Conservation (phyloP, 495 filamentous ascomycete species). For the Penicillium manginii region DNA sequence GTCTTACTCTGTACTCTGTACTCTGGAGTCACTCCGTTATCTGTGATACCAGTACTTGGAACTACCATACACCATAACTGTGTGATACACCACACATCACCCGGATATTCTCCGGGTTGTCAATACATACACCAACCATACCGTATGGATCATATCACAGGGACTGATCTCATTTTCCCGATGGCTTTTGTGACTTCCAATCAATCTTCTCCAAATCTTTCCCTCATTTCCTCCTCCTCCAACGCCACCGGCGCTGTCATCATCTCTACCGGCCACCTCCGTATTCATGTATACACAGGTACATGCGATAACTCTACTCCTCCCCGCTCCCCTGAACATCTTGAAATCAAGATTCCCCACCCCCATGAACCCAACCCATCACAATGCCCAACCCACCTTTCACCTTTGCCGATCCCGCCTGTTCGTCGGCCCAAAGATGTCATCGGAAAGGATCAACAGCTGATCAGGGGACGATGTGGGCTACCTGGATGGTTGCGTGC, state of each 20-base stretch:
- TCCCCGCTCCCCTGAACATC: conserved; percentile 3
- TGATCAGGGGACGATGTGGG: conserved; percentile 28
- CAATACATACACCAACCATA: neutral
- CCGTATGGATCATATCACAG: neutral
- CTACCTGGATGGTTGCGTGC: conserved; percentile 5
- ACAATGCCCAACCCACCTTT: conserved; percentile 6
- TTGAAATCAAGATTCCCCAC: conserved; percentile 5
- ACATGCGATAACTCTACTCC: too few relatives aligned
- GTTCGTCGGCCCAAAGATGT: conserved; percentile 16
- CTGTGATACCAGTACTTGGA: neutral
- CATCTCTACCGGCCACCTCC: neutral
- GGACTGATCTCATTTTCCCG: neutral
- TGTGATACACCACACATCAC: neutral
- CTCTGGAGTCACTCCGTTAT: too few relatives aligned
- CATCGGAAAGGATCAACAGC: conserved; percentile 26
- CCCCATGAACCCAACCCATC: conserved; percentile 12
- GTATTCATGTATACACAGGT: neutral
- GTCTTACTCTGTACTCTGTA: too few relatives aligned
- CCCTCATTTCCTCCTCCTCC: neutral
- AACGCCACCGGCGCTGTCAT: neutral
- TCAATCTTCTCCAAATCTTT: neutral
- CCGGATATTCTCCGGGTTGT: conserved; percentile 12
- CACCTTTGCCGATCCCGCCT: conserved; percentile 22
- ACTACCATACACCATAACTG: too few relatives aligned
- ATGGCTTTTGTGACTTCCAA: neutral